Evolutionary conservation across 306 rosid species (phyloP).

Genomic region (Echinosophora koreensis): DNA sequence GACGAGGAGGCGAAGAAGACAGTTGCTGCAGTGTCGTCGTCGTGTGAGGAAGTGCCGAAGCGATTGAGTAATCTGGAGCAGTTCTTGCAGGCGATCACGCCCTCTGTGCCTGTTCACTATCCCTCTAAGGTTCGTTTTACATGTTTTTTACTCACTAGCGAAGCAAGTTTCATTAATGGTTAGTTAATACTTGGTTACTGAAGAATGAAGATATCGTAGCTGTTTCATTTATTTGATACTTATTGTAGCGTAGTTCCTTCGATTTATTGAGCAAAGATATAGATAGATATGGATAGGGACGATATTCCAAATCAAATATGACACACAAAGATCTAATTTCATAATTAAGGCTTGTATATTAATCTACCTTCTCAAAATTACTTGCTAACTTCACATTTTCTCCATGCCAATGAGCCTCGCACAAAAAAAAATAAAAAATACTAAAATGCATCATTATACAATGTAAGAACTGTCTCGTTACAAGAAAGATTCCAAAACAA

Average conservation of each 20-base stretch:
- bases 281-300: no score
- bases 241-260: background rate
- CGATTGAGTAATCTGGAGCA: conserved; percentile 73
- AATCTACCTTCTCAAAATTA: no score
- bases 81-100: conserved; percentile 76
- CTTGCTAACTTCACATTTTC: no score
- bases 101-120: conserved; percentile 69
- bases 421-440: no score
- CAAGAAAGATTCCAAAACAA: no score
- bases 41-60: conserved; percentile 46
- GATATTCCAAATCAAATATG: no score
- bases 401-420: no score
- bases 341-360: no score
- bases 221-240: conserved; percentile 7
- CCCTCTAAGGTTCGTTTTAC: conserved; percentile 67
- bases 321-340: no score
- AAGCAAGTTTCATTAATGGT: background rate
- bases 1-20: conserved; percentile 46
- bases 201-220: background rate
- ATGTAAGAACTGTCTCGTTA: no score
- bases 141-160: conserved; percentile 22
- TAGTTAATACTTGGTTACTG: background rate
- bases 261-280: background rate
- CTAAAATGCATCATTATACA: no score
- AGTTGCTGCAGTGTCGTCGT: conserved; percentile 43